phyloP scores from a whole-genome alignment of 257 asterid species.

The Solanum sejunctum region DNA sequence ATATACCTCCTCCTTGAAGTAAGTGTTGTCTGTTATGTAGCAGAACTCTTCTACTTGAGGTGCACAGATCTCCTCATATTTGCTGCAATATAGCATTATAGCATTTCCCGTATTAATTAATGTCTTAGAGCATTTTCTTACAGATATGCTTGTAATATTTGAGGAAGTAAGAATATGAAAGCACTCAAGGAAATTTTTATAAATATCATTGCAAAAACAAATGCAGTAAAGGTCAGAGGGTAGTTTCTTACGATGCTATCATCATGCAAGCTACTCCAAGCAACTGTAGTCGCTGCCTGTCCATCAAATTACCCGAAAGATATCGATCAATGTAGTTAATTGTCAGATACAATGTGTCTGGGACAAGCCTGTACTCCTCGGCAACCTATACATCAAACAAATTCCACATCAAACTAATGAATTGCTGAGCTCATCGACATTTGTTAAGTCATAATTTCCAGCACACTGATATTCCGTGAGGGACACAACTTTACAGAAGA shows the following conservation, averaged over 20 bases:
- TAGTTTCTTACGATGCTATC: slow-evolving; percentile 82
- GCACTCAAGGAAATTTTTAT: neutral
- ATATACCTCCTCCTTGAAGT: slow-evolving; percentile 70
- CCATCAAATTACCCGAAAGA: slow-evolving; percentile 84
- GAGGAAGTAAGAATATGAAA: neutral
- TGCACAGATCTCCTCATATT: slow-evolving; percentile 89
- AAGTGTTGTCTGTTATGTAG: slow-evolving; percentile 87
- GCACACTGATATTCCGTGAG: neutral
- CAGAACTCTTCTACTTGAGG: slow-evolving; percentile 94
- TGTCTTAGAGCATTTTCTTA: neutral
- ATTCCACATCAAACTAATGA: neutral
- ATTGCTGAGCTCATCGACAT: neutral
- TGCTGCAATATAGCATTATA: slow-evolving; percentile 29
- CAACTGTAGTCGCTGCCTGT: slow-evolving; percentile 68
- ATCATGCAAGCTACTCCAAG: slow-evolving; percentile 97
- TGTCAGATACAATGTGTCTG: slow-evolving; percentile 76
- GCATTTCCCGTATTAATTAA: neutral
- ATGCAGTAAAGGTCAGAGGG: neutral
- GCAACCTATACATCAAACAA: slow-evolving; percentile 38
- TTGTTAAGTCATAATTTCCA: neutral
- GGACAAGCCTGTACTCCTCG: slow-evolving; percentile 89
- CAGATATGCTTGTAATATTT: neutral
- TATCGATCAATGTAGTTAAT: slow-evolving; percentile 91
- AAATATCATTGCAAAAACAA: neutral
- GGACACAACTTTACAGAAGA: neutral